Percentiles rank a stretch among this genome's conserved stretches.
phyloP scores from a whole-genome alignment of 495 filamentous ascomycete species.

The Aspergillus saccharolyticus region DNA sequence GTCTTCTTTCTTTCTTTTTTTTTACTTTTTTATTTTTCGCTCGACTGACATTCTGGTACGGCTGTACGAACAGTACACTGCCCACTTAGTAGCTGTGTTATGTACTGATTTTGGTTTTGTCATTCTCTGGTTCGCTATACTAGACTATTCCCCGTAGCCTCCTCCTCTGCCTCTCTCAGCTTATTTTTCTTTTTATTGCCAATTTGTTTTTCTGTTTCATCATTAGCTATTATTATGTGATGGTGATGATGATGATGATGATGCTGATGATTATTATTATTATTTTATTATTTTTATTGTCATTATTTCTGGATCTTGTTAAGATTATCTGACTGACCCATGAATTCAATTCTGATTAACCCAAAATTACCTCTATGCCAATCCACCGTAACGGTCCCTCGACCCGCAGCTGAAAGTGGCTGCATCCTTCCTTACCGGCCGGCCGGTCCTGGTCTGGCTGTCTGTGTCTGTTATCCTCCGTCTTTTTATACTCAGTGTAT shows the following conservation, averaged over 20 bases:
- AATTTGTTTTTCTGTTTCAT: too few species aligned
- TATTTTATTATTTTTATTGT: too few species aligned
- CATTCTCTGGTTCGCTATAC: background rate
- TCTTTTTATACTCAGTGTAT: background rate
- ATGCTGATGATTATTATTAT: slow-evolving; percentile 7
- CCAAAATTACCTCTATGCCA: background rate
- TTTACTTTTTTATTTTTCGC: slow-evolving; percentile 4
- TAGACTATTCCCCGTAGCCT: background rate
- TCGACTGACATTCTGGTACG: background rate
- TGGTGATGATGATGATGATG: too few species aligned
- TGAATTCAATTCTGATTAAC: background rate
- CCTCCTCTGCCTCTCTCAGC: background rate
- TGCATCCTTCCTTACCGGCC: background rate
- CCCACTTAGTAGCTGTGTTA: background rate
- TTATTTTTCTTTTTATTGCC: slow-evolving; percentile 7
- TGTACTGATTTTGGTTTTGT: background rate
- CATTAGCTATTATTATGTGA: slow-evolving; percentile 2
- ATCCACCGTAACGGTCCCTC: background rate
- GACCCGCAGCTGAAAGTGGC: slow-evolving; percentile 3
- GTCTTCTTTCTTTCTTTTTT: slow-evolving; percentile 13
- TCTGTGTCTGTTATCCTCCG: background rate
- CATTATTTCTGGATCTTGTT: too few species aligned
- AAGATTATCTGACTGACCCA: background rate
- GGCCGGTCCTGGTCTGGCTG: slow-evolving; percentile 3
- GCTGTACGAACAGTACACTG: background rate